These are phyloP conservation scores for Ogataea paradorogensis DNA, from an alignment of 805 yeast genomes.

Conservation along the genomic window DNA sequence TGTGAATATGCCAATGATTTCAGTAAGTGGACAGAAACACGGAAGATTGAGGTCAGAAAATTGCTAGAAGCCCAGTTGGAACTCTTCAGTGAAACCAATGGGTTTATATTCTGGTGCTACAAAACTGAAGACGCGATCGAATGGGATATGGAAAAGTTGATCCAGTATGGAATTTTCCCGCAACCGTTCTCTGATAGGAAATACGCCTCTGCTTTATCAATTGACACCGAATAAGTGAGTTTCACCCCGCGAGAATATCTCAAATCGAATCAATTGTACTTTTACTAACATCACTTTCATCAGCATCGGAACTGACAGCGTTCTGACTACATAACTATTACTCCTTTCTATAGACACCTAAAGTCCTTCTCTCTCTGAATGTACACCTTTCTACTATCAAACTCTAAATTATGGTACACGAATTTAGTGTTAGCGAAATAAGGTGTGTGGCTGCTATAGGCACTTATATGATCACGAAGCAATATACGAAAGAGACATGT, in stretches of 20 bases:
- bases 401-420: slow-evolving; percentile 34
- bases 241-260: slow-evolving; percentile 4
- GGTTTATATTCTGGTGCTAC: slow-evolving; percentile 73
- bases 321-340: slow-evolving; percentile 1
- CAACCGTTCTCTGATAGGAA: slow-evolving; percentile 61
- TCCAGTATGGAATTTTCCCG: slow-evolving; percentile 54
- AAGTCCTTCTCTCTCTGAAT: slow-evolving; percentile 11
- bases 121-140: slow-evolving; percentile 64
- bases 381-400: slow-evolving; percentile 39
- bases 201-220: slow-evolving; percentile 64
- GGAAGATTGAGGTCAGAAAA: slow-evolving; percentile 45
- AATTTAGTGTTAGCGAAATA: slow-evolving; percentile 39
- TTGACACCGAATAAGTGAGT: slow-evolving; percentile 13
- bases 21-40: slow-evolving; percentile 41
- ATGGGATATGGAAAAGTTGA: slow-evolving; percentile 60
- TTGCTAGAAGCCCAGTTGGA: slow-evolving; percentile 62
- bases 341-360: slow-evolving; percentile 1
- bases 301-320: slow-evolving; percentile 2
- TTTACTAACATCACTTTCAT: slow-evolving; percentile 11
- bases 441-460: slow-evolving; percentile 26
- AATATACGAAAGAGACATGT: slow-evolving; percentile 7
- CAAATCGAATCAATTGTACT: not conserved
- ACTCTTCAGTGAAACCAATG: slow-evolving; percentile 43
- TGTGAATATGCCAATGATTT: slow-evolving; percentile 42
- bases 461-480: slow-evolving; percentile 10